phyloP scores from a whole-genome alignment of 176 grass and related monocot species.

The Musa schizocarpa region DNA sequence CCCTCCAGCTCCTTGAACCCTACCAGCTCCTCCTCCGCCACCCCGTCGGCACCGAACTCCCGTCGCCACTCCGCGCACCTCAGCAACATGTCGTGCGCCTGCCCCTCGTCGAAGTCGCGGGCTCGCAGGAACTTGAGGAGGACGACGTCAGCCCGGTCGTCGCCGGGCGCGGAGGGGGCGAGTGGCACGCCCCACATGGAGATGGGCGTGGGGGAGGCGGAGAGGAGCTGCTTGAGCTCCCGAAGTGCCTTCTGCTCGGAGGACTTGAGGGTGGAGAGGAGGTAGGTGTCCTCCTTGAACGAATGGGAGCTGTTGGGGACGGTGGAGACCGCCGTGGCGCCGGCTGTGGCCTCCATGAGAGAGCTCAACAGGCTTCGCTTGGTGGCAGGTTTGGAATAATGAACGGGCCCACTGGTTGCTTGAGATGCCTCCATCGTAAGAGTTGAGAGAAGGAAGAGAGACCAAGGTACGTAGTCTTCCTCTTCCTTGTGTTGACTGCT shows the following conservation, averaged over 20 bases:
- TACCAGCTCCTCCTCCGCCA: constrained; percentile 59
- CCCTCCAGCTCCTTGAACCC: constrained; percentile 94
- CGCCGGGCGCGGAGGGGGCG: constrained; percentile 6
- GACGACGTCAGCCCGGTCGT: constrained; percentile 79
- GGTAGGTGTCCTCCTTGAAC: constrained; percentile 95
- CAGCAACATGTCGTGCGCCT: constrained; percentile 76
- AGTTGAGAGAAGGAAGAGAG: not conserved
- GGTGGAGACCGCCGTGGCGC: not conserved
- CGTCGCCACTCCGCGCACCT: constrained; percentile 64
- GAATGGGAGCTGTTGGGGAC: constrained; percentile 50
- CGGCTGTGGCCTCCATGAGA: constrained; percentile 50
- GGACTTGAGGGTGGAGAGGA: constrained; percentile 49
- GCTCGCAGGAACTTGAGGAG: constrained; percentile 93
- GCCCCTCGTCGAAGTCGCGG: constrained; percentile 67
- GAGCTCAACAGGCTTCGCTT: constrained; percentile 72
- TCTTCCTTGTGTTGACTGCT: too few species aligned
- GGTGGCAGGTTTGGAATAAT: constrained; percentile 18
- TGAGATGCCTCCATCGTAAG: not conserved
- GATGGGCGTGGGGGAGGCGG: constrained; percentile 45
- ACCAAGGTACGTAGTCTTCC: too few species aligned
- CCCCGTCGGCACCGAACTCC: constrained; percentile 64
- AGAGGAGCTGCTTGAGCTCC: constrained; percentile 58
- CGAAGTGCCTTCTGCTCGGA: constrained; percentile 65
- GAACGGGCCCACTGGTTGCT: not conserved
- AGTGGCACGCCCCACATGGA: constrained; percentile 83